Conservation (phyloP, 768 basidiomycete genomes). For the Naganishia friedmannii region DNA sequence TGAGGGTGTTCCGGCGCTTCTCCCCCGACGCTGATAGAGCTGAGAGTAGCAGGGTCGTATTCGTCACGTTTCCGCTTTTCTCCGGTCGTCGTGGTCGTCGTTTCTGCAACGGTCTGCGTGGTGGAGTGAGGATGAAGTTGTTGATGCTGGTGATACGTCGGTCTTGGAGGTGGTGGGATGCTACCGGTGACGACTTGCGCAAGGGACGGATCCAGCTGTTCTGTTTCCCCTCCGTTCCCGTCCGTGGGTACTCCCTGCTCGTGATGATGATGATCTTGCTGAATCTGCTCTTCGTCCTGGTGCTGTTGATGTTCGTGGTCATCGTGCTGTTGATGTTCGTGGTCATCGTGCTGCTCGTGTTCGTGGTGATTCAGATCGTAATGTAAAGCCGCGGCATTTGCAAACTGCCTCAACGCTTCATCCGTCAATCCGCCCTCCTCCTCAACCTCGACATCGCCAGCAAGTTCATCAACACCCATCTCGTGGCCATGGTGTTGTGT, state of each 20-base stretch:
- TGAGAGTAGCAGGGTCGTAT: background rate
- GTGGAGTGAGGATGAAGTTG: background rate
- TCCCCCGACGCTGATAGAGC: background rate
- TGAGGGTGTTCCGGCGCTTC: background rate
- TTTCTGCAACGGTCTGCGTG: background rate
- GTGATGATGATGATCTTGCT: too few relatives aligned
- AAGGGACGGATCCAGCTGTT: background rate
- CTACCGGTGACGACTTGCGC: constrained; percentile 17
- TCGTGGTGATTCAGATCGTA: background rate
- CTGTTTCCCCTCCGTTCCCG: background rate
- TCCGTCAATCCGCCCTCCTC: constrained; percentile 1
- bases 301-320: background rate
- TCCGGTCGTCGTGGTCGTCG: background rate
- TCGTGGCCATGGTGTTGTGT: background rate
- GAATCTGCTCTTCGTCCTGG: background rate
- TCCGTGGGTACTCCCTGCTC: too few relatives aligned
- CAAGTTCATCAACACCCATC: background rate
- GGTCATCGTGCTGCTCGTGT: background rate
- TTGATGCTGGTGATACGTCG: constrained; percentile 8
- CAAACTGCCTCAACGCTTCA: constrained; percentile 23
- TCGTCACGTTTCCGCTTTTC: constrained; percentile 6
- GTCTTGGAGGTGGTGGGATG: constrained; percentile 9
- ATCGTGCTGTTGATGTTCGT: background rate
- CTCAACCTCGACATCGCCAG: background rate
- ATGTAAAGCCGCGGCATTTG: constrained; percentile 22